A percentile compares a stretch with the other conserved stretches of the same genome.
Evolutionary conservation across 805 yeast genomes (phyloP).

Genomic region (Wickerhamomyces ciferrii): DNA sequence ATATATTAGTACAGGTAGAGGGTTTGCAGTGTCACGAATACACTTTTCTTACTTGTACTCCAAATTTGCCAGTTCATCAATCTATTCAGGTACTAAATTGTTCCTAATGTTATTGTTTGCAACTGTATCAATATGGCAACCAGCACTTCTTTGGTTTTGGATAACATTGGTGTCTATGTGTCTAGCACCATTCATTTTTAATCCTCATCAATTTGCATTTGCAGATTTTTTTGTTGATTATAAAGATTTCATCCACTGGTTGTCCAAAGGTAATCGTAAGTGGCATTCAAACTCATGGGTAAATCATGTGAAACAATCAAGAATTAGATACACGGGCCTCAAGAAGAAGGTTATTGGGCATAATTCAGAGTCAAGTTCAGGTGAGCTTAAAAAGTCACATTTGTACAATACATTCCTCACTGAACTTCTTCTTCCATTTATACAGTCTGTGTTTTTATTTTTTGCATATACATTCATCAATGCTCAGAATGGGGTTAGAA

Average conservation of each 20-base stretch:
- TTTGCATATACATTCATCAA: constrained; percentile 77
- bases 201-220: constrained; percentile 73
- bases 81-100: constrained; percentile 71
- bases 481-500: constrained; percentile 76
- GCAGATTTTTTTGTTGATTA: constrained; percentile 69
- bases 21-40: constrained; percentile 81
- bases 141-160: constrained; percentile 72
- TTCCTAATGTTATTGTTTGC: constrained; percentile 71
- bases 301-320: constrained; percentile 61
- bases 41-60: constrained; percentile 71
- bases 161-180: constrained; percentile 60
- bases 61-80: constrained; percentile 68
- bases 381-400: constrained; percentile 70
- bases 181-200: constrained; percentile 68
- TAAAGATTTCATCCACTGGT: constrained; percentile 62
- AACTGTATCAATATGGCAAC: constrained; percentile 76
- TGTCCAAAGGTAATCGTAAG: constrained; percentile 70
- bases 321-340: constrained; percentile 91
- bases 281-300: constrained; percentile 78
- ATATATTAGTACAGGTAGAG: constrained; percentile 90
- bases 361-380: constrained; percentile 54
- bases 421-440: constrained; percentile 69
- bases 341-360: constrained; percentile 69
- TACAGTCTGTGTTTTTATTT: constrained; percentile 64
- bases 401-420: constrained; percentile 73